A percentile compares a stretch with the other conserved stretches of the same genome.
phyloP scores from a whole-genome alignment of 441 rosid genomes.

The Hypseocharis bilobata region DNA sequence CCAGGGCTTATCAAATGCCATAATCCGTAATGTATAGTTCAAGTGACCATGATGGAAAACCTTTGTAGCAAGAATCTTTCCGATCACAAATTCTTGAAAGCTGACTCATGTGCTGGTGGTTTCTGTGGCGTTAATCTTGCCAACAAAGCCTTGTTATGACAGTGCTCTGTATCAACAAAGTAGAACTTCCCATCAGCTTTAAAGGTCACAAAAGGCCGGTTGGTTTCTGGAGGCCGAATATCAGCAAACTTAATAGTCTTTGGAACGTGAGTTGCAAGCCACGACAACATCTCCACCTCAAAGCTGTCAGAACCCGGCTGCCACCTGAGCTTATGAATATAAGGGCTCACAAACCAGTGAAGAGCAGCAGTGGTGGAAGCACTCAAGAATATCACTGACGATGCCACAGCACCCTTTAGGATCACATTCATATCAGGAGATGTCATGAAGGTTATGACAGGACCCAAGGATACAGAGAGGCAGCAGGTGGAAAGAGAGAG shows the following conservation, averaged over 20 bases:
- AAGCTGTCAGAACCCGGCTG: constrained; percentile 82
- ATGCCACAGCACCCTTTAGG: constrained; percentile 83
- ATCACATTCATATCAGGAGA: constrained; percentile 67
- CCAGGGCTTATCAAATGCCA: constrained; percentile 2
- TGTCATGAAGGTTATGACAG: constrained; percentile 89
- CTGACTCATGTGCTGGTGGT: constrained; percentile 51
- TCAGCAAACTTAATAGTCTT: constrained; percentile 71
- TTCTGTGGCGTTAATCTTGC: constrained; percentile 63
- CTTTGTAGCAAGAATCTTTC: neutral
- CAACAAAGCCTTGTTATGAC: constrained; percentile 79
- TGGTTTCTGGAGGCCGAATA: constrained; percentile 57
- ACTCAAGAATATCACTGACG: constrained; percentile 69
- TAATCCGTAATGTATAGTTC: neutral
- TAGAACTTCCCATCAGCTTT: constrained; percentile 66
- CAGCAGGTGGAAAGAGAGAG: constrained; percentile 94
- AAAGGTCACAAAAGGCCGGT: constrained; percentile 74
- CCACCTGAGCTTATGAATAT: constrained; percentile 80
- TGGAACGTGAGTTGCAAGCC: constrained; percentile 56
- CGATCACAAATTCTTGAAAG: constrained; percentile 67
- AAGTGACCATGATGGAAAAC: neutral
- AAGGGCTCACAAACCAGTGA: constrained; percentile 92
- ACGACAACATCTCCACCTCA: constrained; percentile 88
- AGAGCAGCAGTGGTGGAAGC: constrained; percentile 67
- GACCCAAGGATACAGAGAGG: constrained; percentile 84
- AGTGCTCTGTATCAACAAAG: constrained; percentile 61